These are phyloP conservation scores for Starmerella riodocensis DNA, from an alignment of 805 yeast species.

Conservation along the genomic window DNA sequence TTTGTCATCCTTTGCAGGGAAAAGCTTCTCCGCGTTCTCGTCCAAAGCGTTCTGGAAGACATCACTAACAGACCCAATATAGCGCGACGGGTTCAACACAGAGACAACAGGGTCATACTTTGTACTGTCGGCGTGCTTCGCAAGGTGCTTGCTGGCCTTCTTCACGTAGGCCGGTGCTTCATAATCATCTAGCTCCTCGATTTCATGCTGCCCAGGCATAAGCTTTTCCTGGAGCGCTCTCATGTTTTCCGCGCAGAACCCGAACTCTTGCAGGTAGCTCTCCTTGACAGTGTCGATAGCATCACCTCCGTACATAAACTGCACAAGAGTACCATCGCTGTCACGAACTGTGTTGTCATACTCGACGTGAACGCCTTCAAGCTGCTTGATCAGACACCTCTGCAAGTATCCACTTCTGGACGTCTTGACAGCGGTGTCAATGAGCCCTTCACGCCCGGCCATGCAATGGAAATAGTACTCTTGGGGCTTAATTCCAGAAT, in stretches of 20 bases:
- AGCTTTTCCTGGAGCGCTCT: constrained; percentile 75
- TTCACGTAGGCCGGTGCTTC: constrained; percentile 68
- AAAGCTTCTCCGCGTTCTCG: constrained; percentile 43
- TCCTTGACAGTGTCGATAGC: constrained; percentile 88
- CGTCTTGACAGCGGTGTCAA: constrained; percentile 98
- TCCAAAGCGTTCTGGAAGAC: constrained; percentile 73
- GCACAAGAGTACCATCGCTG: constrained; percentile 84
- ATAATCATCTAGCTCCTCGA: constrained; percentile 62
- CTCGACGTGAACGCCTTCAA: constrained; percentile 89
- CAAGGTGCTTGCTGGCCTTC: constrained; percentile 54
- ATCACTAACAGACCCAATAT: constrained; percentile 87
- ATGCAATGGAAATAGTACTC: constrained; percentile 99
- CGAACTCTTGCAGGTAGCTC: constrained; percentile 84
- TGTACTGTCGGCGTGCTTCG: constrained; percentile 40
- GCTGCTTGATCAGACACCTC: constrained; percentile 93
- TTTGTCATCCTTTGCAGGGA: constrained; percentile 35
- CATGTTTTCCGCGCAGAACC: constrained; percentile 84
- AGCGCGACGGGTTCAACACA: constrained; percentile 74
- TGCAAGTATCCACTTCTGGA: constrained; percentile 96
- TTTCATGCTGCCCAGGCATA: constrained; percentile 56
- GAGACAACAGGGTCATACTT: constrained; percentile 85
- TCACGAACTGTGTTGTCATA: constrained; percentile 95
- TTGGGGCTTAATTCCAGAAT: constrained; percentile 94
- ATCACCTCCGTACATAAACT: constrained; percentile 96
- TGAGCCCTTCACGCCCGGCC: constrained; percentile 99